These are phyloP conservation scores for Apiospora saccharicola DNA, from an alignment of 2,329 filamentous ascomycete genomes.

Conservation along the genomic window DNA sequence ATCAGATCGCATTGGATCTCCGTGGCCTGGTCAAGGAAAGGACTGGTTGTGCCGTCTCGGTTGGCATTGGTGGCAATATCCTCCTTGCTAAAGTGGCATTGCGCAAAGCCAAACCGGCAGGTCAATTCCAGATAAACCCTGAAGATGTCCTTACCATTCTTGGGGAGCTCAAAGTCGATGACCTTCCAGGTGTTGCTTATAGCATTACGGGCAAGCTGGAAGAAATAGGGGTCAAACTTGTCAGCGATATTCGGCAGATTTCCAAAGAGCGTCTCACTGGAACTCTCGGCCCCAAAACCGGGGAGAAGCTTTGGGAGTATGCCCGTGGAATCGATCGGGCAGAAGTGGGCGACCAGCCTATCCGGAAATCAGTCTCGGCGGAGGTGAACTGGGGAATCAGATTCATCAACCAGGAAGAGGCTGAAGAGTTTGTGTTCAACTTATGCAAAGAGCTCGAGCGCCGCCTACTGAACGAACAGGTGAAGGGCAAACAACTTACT, in stretches of 20 bases:
- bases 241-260: constrained; percentile 81
- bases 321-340: constrained; percentile 84
- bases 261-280: constrained; percentile 78
- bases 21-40: constrained; percentile 74
- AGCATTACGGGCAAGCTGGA: constrained; percentile 89
- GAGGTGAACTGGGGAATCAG: constrained; percentile 99
- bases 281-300: constrained; percentile 87
- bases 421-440: constrained; percentile 88
- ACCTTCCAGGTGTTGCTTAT: constrained; percentile 90
- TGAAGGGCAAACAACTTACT: constrained; percentile 87
- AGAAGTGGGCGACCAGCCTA: constrained; percentile 85
- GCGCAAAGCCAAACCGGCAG: constrained; percentile 91
- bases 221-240: constrained; percentile 81
- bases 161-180: constrained; percentile 77
- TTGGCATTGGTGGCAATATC: constrained; percentile 92
- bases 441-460: constrained; percentile 86
- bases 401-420: constrained; percentile 90
- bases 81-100: constrained; percentile 90
- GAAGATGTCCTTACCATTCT: constrained; percentile 81
- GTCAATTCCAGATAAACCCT: constrained; percentile 87
- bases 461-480: constrained; percentile 80
- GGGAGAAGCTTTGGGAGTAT: constrained; percentile 90
- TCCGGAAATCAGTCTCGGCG: constrained; percentile 93
- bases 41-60: constrained; percentile 87
- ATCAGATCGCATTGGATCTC: constrained; percentile 72